Conservation (phyloP, 345 rosid species). For the Euphorbia tirucalli region DNA sequence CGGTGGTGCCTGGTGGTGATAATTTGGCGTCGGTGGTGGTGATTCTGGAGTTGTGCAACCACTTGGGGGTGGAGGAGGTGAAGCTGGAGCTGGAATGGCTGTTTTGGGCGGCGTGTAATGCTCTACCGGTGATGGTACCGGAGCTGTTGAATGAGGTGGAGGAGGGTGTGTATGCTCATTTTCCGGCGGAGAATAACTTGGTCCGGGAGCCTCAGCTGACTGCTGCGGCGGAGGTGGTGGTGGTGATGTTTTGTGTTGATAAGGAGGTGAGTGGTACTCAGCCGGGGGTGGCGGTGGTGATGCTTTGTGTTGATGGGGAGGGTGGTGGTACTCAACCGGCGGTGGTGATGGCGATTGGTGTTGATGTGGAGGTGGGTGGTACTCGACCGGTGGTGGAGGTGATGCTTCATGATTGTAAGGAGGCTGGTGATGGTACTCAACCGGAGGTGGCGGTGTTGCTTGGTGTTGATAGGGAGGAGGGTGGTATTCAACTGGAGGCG, state of each 20-base stretch:
- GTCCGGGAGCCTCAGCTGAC: constrained; percentile 24
- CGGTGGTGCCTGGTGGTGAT: constrained; percentile 24
- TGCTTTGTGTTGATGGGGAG: constrained; percentile 1
- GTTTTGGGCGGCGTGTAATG: too few species aligned
- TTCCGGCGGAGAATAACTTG: constrained; percentile 14
- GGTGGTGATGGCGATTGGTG: constrained; percentile 31
- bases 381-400: constrained; percentile 9
- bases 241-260: too few species aligned
- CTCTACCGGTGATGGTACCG: too few species aligned
- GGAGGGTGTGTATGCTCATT: too few species aligned
- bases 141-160: too few species aligned
- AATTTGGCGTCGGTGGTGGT: constrained; percentile 30
- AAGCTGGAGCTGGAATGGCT: constrained; percentile 20
- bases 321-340: constrained; percentile 1
- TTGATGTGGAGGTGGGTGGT: constrained; percentile 19
- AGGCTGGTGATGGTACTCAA: constrained; percentile 10
- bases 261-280: too few species aligned
- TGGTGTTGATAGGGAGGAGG: not conserved
- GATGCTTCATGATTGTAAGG: constrained; percentile 25
- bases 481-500: not conserved
- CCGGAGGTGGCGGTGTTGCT: constrained; percentile 13
- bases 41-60: constrained; percentile 13
- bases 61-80: constrained; percentile 18
- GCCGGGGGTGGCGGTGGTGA: too few species aligned
- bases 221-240: too few species aligned